phyloP scores from a whole-genome alignment of 257 asterid species.

The Solanum etuberosum region DNA sequence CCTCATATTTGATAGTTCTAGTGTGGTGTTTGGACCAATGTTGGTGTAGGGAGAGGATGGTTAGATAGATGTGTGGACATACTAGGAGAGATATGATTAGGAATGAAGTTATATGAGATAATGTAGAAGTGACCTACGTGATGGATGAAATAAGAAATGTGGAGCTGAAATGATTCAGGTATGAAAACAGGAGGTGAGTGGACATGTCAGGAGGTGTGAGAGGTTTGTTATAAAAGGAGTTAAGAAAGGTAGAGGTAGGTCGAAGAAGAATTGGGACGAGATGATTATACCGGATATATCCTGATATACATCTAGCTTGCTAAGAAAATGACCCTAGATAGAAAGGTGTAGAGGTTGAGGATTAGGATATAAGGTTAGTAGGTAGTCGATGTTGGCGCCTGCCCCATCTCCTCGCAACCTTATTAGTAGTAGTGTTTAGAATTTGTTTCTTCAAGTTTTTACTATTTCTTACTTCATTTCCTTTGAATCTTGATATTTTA shows the following conservation, averaged over 20 bases:
- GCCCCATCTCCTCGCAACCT: not conserved
- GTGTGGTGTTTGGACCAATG: not conserved
- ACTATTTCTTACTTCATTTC: not conserved
- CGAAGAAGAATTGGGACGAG: not conserved
- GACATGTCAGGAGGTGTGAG: not conserved
- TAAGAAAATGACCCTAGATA: not conserved
- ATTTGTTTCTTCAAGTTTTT: not conserved
- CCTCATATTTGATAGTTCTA: not conserved
- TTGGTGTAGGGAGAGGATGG: not conserved
- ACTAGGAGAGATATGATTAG: not conserved
- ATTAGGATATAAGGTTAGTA: not conserved
- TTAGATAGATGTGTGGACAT: not conserved
- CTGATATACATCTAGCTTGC: not conserved
- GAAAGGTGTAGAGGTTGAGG: not conserved
- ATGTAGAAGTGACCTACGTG: not conserved
- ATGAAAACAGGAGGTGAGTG: not conserved
- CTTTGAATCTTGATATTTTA: not conserved
- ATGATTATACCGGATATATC: not conserved
- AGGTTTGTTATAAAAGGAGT: not conserved
- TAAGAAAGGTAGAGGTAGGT: not conserved
- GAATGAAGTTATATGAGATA: not conserved
- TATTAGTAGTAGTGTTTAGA: not conserved
- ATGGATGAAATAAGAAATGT: not conserved
- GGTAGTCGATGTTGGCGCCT: accelerated
- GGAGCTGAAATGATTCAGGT: not conserved